Evolutionary conservation across 176 grass and related monocot genomes (phyloP).

Genomic region (Triticum aestivum): DNA sequence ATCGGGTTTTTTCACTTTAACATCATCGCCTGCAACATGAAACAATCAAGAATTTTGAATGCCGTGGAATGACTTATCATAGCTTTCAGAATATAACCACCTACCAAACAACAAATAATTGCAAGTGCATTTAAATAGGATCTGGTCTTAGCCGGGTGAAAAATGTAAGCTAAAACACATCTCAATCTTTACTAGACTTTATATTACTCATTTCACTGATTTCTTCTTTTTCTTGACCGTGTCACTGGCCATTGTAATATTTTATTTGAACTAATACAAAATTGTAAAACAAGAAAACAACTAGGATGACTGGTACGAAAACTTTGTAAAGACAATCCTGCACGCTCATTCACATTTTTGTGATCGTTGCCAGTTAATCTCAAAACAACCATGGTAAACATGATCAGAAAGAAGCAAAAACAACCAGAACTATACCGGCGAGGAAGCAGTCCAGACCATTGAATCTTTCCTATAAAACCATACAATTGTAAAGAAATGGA

Average conservation of each 20-base stretch:
- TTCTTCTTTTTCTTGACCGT: not conserved
- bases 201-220: not conserved
- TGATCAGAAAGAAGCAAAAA: not conserved
- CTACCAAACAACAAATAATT: conserved; percentile 11
- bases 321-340: not conserved
- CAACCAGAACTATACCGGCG: conserved; percentile 53
- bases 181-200: not conserved
- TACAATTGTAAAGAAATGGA: conserved; percentile 14
- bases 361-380: not conserved
- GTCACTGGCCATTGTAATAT: not conserved
- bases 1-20: conserved; percentile 94
- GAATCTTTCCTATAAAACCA: conserved; percentile 71
- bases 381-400: not conserved
- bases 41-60: conserved; percentile 4
- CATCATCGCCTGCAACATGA: conserved; percentile 76
- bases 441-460: conserved; percentile 91
- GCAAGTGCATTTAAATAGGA: not conserved
- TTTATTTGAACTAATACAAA: not conserved
- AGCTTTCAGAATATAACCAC: not conserved
- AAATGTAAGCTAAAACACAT: conserved; percentile 27
- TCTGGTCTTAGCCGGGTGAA: not conserved
- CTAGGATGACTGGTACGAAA: not conserved
- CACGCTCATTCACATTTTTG: not conserved
- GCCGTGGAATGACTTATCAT: not conserved
- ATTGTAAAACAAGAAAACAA: not conserved